Evolutionary conservation across 2,329 filamentous ascomycete genomes (phyloP).

Genomic region (Hypoxylon sp.): DNA sequence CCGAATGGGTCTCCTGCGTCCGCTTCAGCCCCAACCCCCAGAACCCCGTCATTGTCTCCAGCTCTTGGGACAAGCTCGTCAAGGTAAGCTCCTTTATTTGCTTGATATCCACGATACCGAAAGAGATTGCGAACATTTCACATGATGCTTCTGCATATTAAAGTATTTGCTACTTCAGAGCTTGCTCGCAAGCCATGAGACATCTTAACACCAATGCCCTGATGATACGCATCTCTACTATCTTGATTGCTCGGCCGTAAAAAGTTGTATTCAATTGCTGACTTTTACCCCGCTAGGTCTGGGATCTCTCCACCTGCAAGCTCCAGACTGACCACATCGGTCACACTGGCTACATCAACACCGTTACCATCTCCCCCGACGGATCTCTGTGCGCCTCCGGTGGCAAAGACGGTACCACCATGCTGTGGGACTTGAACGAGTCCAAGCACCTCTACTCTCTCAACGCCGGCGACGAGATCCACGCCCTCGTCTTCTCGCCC

Average conservation of each 20-base stretch:
- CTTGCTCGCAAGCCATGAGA: constrained; percentile 91
- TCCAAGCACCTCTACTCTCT: constrained; percentile 99
- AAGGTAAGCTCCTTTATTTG: constrained; percentile 79
- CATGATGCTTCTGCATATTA: constrained; percentile 90
- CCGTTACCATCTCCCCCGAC: constrained; percentile 99
- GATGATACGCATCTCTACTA: constrained; percentile 64
- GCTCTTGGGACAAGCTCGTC: constrained; percentile 99
- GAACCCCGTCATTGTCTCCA: constrained; percentile 99
- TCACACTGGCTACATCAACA: constrained; percentile 99
- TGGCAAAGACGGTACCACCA: constrained; percentile 99
- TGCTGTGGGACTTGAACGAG: constrained; percentile 99
- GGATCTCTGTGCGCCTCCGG: constrained; percentile 98
- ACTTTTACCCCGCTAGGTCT: constrained; percentile 77
- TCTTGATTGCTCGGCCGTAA: constrained; percentile 5
- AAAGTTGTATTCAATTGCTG: constrained; percentile 43
- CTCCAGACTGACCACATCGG: constrained; percentile 99
- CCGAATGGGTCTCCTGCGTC: constrained; percentile 99
- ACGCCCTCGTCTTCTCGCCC: constrained; percentile 99
- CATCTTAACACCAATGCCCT: constrained; percentile 91
- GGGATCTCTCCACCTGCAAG: constrained; percentile 99
- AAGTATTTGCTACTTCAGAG: constrained; percentile 99
- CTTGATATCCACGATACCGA: constrained; percentile 5
- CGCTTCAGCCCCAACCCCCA: constrained; percentile 99
- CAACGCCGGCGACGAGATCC: constrained; percentile 99
- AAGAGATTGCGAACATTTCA: constrained; percentile 57